Conservation (phyloP, 371 early-diverging fungal species). For the Apophysomyces ossiformis region DNA sequence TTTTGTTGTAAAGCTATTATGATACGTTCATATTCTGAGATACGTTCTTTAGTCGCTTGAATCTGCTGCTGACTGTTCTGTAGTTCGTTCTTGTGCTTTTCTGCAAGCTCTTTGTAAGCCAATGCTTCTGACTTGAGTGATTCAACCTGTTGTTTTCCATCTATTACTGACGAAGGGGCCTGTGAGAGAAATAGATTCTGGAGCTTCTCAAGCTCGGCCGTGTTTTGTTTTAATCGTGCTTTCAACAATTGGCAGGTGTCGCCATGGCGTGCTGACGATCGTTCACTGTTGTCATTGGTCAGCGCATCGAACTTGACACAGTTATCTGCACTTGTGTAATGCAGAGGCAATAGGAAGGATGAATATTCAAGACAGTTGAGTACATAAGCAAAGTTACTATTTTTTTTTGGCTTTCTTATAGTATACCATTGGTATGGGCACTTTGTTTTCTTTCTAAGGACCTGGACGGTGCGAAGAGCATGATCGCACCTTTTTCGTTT, state of each 20-base stretch:
- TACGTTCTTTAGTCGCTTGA: not conserved
- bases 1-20: not conserved
- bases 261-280: not conserved
- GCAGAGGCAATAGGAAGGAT: not conserved
- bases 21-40: not conserved
- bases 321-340: slow-evolving; percentile 3
- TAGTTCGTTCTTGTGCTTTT: not conserved
- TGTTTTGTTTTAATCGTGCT: not conserved
- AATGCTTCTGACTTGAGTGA: not conserved
- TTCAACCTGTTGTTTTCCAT: not conserved
- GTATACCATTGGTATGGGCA: not conserved
- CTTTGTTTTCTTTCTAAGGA: not conserved
- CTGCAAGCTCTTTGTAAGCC: not conserved
- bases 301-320: not conserved
- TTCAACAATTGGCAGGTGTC: not conserved
- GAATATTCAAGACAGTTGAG: not conserved
- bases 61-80: not conserved
- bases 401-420: too few relatives aligned
- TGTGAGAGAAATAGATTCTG: not conserved
- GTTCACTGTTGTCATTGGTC: not conserved
- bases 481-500: not conserved
- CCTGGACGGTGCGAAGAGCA: slow-evolving; percentile 8
- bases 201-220: not conserved
- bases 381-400: too few relatives aligned
- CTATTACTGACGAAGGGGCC: not conserved